Conservation (phyloP, 257 asterid species). For the Phtheirospermum japonicum region DNA sequence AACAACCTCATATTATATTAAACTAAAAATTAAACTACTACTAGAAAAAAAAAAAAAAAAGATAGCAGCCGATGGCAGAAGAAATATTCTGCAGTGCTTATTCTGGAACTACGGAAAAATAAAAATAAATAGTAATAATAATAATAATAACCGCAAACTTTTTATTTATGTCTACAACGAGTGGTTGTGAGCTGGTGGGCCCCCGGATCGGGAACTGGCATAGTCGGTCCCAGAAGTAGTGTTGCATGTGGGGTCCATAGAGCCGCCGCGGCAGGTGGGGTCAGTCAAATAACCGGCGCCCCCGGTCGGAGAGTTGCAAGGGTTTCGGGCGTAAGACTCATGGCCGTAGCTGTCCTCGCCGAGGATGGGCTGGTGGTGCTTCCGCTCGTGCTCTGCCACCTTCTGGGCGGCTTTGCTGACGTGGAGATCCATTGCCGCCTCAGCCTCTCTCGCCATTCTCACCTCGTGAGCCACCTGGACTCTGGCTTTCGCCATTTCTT, state of each 20-base stretch:
- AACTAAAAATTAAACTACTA: no score
- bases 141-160: no score
- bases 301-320: not conserved
- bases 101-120: not conserved
- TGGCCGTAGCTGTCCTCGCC: not conserved
- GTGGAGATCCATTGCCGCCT: slow-evolving; percentile 68
- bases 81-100: no score
- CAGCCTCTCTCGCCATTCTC: slow-evolving; percentile 73
- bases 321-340: slow-evolving; percentile 18
- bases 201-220: slow-evolving; percentile 19
- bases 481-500: slow-evolving; percentile 55
- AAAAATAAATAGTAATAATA: no score
- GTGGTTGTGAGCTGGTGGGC: slow-evolving; percentile 27
- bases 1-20: no score
- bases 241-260: not conserved
- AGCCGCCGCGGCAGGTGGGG: slow-evolving; percentile 25
- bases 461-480: slow-evolving; percentile 68
- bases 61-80: no score
- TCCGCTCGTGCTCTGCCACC: slow-evolving; percentile 44
- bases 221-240: not conserved
- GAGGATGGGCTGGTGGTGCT: slow-evolving; percentile 14
- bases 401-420: slow-evolving; percentile 63
- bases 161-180: slow-evolving; percentile 20
- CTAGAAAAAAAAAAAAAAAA: no score
- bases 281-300: not conserved